Conservation (phyloP, 169 alveolate species). For the Theileria sp. region DNA sequence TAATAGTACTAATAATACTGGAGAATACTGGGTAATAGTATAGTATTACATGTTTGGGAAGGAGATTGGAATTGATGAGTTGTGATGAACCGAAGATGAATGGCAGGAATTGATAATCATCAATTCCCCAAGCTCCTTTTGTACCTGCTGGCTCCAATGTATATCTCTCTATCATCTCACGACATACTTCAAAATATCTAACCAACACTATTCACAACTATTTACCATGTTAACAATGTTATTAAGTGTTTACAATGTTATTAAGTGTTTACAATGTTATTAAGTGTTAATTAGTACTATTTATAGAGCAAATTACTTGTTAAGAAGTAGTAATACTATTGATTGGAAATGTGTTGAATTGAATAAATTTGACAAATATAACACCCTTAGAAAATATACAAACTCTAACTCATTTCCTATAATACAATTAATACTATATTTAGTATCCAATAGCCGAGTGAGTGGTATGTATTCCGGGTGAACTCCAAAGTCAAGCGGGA, state of each 20-base stretch:
- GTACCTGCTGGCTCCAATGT: conserved; percentile 99
- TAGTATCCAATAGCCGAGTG: too few species aligned
- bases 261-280: background rate
- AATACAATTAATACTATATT: background rate
- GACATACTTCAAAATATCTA: conserved; percentile 91
- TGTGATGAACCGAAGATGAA: conserved; percentile 95
- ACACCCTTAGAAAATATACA: conserved; percentile 26
- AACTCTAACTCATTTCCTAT: conserved; percentile 60
- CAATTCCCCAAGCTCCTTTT: conserved; percentile 99
- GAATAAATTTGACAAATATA: conserved; percentile 15
- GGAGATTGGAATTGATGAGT: conserved; percentile 58
- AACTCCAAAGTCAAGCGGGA: too few species aligned
- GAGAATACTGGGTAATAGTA: too few species aligned
- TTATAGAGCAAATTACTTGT: conserved; percentile 38
- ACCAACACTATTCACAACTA: background rate
- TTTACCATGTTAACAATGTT: background rate
- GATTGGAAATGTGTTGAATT: conserved; percentile 10
- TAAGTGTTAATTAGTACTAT: too few species aligned
- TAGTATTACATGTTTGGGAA: background rate
- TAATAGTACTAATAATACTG: too few species aligned
- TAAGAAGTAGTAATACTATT: conserved; percentile 28
- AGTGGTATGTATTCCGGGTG: too few species aligned
- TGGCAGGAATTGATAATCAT: conserved; percentile 95
- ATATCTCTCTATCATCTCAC: conserved; percentile 89
- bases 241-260: too few species aligned